A percentile compares a stretch with the other conserved stretches of the same genome.
These are phyloP conservation scores for Candida sonorensis DNA, from an alignment of 805 yeast species.

Conservation along the genomic window DNA sequence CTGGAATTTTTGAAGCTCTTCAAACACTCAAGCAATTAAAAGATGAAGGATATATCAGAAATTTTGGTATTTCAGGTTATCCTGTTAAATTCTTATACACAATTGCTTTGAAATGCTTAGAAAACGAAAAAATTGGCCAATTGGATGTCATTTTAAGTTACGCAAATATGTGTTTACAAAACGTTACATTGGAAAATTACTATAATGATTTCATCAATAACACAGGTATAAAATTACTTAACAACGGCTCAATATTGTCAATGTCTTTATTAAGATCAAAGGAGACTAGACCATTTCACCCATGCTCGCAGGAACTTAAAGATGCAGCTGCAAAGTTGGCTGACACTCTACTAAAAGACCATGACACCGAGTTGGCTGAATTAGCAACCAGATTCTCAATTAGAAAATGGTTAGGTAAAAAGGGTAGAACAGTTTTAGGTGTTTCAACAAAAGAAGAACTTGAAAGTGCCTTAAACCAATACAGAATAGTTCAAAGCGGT, in stretches of 20 bases:
- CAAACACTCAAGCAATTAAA: constrained; percentile 53
- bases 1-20: constrained; percentile 55
- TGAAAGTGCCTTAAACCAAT: constrained; percentile 51
- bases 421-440: constrained; percentile 72
- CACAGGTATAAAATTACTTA: constrained; percentile 50
- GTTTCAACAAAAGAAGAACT: constrained; percentile 62
- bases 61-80: constrained; percentile 81
- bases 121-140: constrained; percentile 42
- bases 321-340: constrained; percentile 44
- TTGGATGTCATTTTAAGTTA: constrained; percentile 76
- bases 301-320: constrained; percentile 57
- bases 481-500: constrained; percentile 38
- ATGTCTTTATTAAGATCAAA: constrained; percentile 78
- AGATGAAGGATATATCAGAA: constrained; percentile 50
- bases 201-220: constrained; percentile 42
- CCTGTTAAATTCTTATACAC: constrained; percentile 65
- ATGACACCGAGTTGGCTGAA: constrained; percentile 67
- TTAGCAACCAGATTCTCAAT: constrained; percentile 74
- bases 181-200: constrained; percentile 43
- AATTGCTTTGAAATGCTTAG: constrained; percentile 36
- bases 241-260: constrained; percentile 79
- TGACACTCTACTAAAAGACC: constrained; percentile 24
- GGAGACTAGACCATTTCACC: constrained; percentile 71
- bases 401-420: constrained; percentile 42
- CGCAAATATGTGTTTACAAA: constrained; percentile 78